These are phyloP conservation scores for Pyrus betulifolia DNA, from an alignment of 306 rosid species.

Conservation along the genomic window DNA sequence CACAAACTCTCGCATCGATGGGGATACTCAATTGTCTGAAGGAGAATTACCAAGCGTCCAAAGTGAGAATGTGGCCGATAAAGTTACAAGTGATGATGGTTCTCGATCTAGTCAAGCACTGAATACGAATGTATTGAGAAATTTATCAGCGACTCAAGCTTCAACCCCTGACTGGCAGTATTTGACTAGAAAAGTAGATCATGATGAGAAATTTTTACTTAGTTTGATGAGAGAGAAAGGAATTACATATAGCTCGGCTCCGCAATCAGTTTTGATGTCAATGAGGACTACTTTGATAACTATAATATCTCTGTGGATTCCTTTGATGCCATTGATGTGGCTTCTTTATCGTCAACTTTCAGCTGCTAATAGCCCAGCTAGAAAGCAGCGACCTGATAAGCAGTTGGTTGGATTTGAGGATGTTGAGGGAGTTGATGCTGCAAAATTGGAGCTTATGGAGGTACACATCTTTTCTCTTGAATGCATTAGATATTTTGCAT, in stretches of 20 bases:
- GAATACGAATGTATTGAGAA: conserved; percentile 23
- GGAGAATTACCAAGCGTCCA: conserved; percentile 31
- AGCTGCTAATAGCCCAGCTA: conserved; percentile 82
- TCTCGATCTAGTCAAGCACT: conserved; percentile 30
- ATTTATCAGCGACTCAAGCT: conserved; percentile 34
- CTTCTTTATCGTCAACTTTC: conserved; percentile 88
- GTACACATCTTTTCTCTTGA: conserved; percentile 29
- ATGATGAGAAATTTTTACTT: conserved; percentile 74
- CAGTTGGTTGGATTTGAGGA: conserved; percentile 83
- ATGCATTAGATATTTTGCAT: neutral
- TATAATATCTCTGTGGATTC: conserved; percentile 77
- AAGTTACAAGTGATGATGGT: conserved; percentile 27
- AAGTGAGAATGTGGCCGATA: conserved; percentile 17
- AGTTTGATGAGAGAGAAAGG: conserved; percentile 83
- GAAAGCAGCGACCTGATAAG: conserved; percentile 53
- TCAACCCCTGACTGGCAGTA: conserved; percentile 64
- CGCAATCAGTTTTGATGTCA: conserved; percentile 67
- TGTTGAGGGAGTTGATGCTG: conserved; percentile 91
- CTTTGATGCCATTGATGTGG: conserved; percentile 95
- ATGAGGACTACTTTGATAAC: conserved; percentile 78
- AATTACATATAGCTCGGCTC: conserved; percentile 76
- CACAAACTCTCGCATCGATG: conserved; percentile 9
- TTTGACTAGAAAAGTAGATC: conserved; percentile 81
- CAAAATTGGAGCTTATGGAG: conserved; percentile 95
- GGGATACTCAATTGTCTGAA: conserved; percentile 26